These are phyloP conservation scores for Silene vulgaris DNA, from an alignment of 179 eudicot species.

Conservation along the genomic window DNA sequence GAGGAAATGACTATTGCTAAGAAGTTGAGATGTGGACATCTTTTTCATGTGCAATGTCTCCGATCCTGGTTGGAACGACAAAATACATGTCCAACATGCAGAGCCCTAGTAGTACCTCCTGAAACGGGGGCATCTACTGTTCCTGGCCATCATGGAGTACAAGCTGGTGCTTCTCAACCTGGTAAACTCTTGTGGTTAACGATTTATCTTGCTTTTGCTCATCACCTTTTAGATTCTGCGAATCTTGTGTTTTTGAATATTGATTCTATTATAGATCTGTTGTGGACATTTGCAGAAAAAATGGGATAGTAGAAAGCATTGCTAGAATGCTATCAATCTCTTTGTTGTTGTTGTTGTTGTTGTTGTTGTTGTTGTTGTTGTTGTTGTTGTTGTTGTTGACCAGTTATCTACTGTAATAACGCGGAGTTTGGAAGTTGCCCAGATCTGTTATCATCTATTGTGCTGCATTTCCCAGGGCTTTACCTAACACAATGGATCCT, in stretches of 20 bases:
- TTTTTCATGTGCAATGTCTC: slow-evolving; percentile 95
- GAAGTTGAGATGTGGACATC: slow-evolving; percentile 84
- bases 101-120: slow-evolving; percentile 91
- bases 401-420: too few species aligned
- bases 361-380: too few species aligned
- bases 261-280: not conserved
- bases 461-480: not conserved
- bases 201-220: slow-evolving; percentile 1
- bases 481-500: not conserved
- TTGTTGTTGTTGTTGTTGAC: too few species aligned
- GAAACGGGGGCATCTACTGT: slow-evolving; percentile 59
- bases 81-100: slow-evolving; percentile 97
- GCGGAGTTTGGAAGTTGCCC: too few species aligned
- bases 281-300: not conserved
- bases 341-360: too few species aligned
- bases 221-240: not conserved
- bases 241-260: not conserved
- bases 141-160: slow-evolving; percentile 43
- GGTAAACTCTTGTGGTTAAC: slow-evolving; percentile 35
- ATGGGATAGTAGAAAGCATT: not conserved
- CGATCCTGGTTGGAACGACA: slow-evolving; percentile 98
- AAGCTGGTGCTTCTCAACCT: slow-evolving; percentile 49
- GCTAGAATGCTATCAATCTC: too few species aligned
- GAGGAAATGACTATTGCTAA: slow-evolving; percentile 99
- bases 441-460: too few species aligned